phyloP scores from a whole-genome alignment of 208 protist species.

The Trypanosoma grayi region DNA sequence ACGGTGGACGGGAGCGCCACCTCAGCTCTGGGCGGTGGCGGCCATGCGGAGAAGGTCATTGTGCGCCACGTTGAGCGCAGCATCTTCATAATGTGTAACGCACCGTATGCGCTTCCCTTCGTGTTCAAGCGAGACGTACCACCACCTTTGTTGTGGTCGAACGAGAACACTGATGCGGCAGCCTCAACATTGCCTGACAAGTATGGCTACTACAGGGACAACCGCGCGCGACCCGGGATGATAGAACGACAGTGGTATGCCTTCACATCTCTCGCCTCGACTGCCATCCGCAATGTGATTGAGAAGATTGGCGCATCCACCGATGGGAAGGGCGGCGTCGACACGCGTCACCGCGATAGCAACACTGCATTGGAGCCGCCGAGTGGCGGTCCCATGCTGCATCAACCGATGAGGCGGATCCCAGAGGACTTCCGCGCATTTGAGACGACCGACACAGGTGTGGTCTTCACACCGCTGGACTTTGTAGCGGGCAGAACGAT shows the following conservation, averaged over 20 bases:
- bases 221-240: constrained; percentile 11
- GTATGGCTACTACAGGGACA: constrained; percentile 13
- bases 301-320: constrained; percentile 9
- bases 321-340: constrained; percentile 18
- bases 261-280: constrained; percentile 17
- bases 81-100: constrained; percentile 61
- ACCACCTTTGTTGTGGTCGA: constrained; percentile 10
- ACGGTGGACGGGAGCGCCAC: constrained; percentile 21
- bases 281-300: constrained; percentile 23
- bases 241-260: constrained; percentile 22
- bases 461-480: constrained; percentile 75
- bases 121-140: constrained; percentile 51
- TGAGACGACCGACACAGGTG: constrained; percentile 29
- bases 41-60: constrained; percentile 1
- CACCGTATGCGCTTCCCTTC: constrained; percentile 76
- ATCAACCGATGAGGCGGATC: constrained; percentile 32
- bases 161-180: neutral
- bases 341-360: constrained; percentile 1
- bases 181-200: constrained; percentile 4
- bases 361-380: constrained; percentile 1
- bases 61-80: constrained; percentile 37
- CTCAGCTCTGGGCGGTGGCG: constrained; percentile 2
- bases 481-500: constrained; percentile 81
- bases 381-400: constrained; percentile 26
- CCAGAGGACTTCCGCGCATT: constrained; percentile 39